Evolutionary conservation across 768 basidiomycete species (phyloP), one percentile per base, ranked within the genome.

Genomic region (Aureoboletus auriporus): DNA sequence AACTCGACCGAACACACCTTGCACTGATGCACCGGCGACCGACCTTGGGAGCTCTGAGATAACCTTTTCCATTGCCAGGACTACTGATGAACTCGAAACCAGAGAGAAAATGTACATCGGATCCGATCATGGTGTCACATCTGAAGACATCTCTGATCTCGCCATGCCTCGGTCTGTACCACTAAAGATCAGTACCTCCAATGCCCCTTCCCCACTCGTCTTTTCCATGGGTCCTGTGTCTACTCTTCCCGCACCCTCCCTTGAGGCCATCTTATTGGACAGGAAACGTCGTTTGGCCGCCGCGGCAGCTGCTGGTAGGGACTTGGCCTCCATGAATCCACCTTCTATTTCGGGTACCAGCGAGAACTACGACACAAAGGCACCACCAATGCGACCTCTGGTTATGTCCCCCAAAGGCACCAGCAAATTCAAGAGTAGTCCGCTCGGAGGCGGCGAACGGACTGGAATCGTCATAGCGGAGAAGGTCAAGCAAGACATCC

Each of bases 381-480:
- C 20, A 7, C 29, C 53, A 1, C 17, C 33, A 1, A 9, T 46
- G 38, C 58, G 67, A 43, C n/a, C 54, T 37, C 33, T 46, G 30
- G 47, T 51, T 16, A 48, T 49, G 14, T 44, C 58, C 33, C 46
- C 54, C 44, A 84, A 81, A 58, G 81, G 80, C 20, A 69, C 73
- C 17, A 58, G 57, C 54, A 73, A 78, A 51, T 89, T 87, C 68
- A 89, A 88, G 78, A 89, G 86, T 59, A 87, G 79, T 59, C 86
- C 84, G 29, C 67, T 86, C 29, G 76, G 70, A 17, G 74, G 76
- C 30, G 68, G 66, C 23, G 75, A 75, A 43, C 61, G 70, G 38
- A 60, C 55, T 8, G 74, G 74, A 2, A 65, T 74, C 5, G 73
- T 77, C n/a, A 71, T 77, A 30, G 76, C 80, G 12, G 78, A 78